Conservation (phyloP, 2,329 filamentous ascomycete genomes). For the Penicillium brasilianum region DNA sequence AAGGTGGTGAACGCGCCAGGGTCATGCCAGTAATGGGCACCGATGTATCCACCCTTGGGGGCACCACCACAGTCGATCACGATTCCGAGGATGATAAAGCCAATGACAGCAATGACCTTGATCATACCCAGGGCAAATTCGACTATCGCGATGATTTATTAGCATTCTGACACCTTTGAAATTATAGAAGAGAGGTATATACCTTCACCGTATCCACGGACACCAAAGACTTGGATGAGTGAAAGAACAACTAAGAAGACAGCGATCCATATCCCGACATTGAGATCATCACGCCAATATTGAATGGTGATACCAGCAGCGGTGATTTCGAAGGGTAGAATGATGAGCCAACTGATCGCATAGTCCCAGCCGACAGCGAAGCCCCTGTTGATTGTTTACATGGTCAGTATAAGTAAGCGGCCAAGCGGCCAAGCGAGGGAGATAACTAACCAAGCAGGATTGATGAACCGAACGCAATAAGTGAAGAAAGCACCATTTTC, state of each 20-base stretch:
- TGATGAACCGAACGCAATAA: slow-evolving; percentile 66
- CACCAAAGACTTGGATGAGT: slow-evolving; percentile 62
- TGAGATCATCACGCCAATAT: slow-evolving; percentile 59
- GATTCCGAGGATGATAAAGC: slow-evolving; percentile 78
- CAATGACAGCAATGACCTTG: slow-evolving; percentile 63
- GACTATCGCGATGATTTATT: slow-evolving; percentile 39
- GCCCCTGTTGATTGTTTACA: slow-evolving; percentile 37
- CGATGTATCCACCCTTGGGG: slow-evolving; percentile 50
- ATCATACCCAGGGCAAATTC: slow-evolving; percentile 64
- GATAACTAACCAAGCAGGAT: slow-evolving; percentile 57
- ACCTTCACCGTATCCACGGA: slow-evolving; percentile 53
- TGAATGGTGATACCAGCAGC: slow-evolving; percentile 60
- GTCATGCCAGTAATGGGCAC: slow-evolving; percentile 35
- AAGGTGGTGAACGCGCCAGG: slow-evolving; percentile 55
- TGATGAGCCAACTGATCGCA: slow-evolving; percentile 80
- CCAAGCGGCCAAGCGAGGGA: not conserved
- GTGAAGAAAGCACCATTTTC: slow-evolving; percentile 67
- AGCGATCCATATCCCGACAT: slow-evolving; percentile 61
- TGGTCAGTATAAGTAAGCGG: not conserved
- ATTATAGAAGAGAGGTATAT: not conserved
- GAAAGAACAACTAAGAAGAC: slow-evolving; percentile 59
- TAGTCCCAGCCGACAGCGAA: slow-evolving; percentile 62
- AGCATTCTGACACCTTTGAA: no score
- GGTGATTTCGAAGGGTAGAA: slow-evolving; percentile 77
- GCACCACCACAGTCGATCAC: slow-evolving; percentile 58